Percentiles rank a stretch among this genome's conserved stretches.
Evolutionary conservation across 108 stramenopile species (phyloP).

Genomic region (Fragilaria crotonensis): DNA sequence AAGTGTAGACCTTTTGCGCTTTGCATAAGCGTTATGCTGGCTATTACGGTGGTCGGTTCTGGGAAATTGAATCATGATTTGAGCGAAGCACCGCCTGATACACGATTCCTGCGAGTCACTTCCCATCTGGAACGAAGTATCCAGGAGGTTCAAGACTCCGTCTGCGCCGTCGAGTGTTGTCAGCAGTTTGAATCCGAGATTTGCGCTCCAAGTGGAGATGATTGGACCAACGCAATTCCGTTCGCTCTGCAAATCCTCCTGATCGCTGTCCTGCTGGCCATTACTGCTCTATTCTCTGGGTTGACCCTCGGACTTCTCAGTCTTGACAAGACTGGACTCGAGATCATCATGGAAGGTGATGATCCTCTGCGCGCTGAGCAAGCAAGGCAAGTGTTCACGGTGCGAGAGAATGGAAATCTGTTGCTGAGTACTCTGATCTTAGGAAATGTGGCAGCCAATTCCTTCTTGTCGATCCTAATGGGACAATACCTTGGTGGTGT

Average conservation of each 20-base stretch:
- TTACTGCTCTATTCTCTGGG: conserved; percentile 87
- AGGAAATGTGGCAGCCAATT: conserved; percentile 96
- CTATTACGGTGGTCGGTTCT: too few relatives aligned
- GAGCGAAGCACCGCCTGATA: too few relatives aligned
- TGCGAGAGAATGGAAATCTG: conserved; percentile 91
- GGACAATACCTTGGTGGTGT: conserved; percentile 80
- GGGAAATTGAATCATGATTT: too few relatives aligned
- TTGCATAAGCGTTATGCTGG: too few relatives aligned
- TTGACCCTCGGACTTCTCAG: conserved; percentile 94
- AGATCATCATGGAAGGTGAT: conserved; percentile 89
- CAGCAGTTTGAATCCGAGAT: neutral
- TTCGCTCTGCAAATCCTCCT: conserved; percentile 46
- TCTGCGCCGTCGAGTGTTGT: neutral
- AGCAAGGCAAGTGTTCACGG: conserved; percentile 77
- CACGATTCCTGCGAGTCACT: too few relatives aligned
- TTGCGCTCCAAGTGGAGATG: neutral
- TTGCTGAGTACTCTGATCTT: conserved; percentile 94
- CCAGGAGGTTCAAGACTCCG: too few relatives aligned
- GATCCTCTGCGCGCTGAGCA: conserved; percentile 41
- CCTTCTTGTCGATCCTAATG: conserved; percentile 89
- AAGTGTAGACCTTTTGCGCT: too few relatives aligned
- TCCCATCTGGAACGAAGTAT: too few relatives aligned
- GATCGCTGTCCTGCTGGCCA: conserved; percentile 43
- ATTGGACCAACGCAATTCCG: conserved; percentile 22
- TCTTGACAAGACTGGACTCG: conserved; percentile 92